phyloP scores from a whole-genome alignment of 176 grass and related monocot genomes.

The Areca catechu region DNA sequence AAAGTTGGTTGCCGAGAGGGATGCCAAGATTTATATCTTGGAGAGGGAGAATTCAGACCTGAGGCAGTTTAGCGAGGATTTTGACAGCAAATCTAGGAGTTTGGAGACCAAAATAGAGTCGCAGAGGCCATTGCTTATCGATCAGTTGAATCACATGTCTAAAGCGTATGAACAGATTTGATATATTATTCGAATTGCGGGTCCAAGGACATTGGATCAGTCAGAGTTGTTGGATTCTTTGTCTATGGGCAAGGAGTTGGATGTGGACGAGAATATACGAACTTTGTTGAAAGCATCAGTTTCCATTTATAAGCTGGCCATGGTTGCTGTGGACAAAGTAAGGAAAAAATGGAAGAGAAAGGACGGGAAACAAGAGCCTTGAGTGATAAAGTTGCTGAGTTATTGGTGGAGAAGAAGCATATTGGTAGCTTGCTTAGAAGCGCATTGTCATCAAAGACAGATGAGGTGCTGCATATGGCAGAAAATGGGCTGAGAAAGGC shows the following conservation, averaged over 20 bases:
- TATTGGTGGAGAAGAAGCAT: slow-evolving; percentile 69
- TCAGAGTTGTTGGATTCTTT: slow-evolving; percentile 39
- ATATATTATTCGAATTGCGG: slow-evolving; percentile 40
- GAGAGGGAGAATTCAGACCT: slow-evolving; percentile 40
- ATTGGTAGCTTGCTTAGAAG: slow-evolving; percentile 76
- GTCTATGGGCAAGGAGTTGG: slow-evolving; percentile 58
- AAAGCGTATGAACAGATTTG: slow-evolving; percentile 53
- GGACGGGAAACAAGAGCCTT: slow-evolving; percentile 25
- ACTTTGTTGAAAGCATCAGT: slow-evolving; percentile 48
- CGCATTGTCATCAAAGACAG: slow-evolving; percentile 50
- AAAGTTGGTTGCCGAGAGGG: slow-evolving; percentile 34
- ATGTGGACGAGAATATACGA: slow-evolving; percentile 66
- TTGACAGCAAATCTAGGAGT: slow-evolving; percentile 10
- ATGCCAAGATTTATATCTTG: slow-evolving; percentile 11
- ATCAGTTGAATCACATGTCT: slow-evolving; percentile 61
- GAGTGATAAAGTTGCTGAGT: slow-evolving; percentile 42
- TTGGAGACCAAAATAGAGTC: slow-evolving; percentile 54
- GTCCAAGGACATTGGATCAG: slow-evolving; percentile 15
- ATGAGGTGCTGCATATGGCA: slow-evolving; percentile 60
- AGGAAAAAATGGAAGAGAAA: slow-evolving; percentile 36
- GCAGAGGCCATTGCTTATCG: slow-evolving; percentile 61
- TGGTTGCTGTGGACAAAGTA: slow-evolving; percentile 46
- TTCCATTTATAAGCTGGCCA: slow-evolving; percentile 42
- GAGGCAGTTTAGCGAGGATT: slow-evolving; percentile 22
- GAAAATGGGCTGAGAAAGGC: slow-evolving; percentile 78